phyloP scores from a whole-genome alignment of 495 filamentous ascomycete genomes.

The Xylaria telfairii region DNA sequence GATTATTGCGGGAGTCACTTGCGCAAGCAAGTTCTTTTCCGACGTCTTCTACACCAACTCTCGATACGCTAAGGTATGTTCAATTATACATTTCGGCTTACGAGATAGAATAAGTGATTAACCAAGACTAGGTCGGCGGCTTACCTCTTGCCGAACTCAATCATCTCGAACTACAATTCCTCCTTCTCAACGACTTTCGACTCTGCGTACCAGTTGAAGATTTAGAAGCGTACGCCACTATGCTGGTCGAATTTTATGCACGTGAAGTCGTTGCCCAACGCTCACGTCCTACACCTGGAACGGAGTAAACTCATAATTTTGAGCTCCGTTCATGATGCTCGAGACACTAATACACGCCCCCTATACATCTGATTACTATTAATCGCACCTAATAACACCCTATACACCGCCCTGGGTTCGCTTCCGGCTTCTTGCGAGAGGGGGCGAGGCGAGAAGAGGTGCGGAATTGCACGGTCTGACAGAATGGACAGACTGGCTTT shows the following conservation, averaged over 20 bases:
- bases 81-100: conserved; percentile 1
- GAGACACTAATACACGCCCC: conserved; percentile 11
- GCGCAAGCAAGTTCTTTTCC: conserved; percentile 99
- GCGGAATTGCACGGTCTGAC: conserved; percentile 10
- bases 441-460: conserved; percentile 3
- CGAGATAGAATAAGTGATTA: background rate
- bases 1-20: conserved; percentile 96
- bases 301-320: background rate
- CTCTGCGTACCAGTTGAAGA: conserved; percentile 94
- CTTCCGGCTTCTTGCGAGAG: background rate
- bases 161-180: conserved; percentile 95
- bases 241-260: conserved; percentile 98
- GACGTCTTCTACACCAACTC: conserved; percentile 99
- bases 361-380: conserved; percentile 14
- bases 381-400: conserved; percentile 23
- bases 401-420: background rate
- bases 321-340: background rate
- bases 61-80: conserved; percentile 92
- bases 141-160: conserved; percentile 96
- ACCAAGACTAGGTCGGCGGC: conserved; percentile 77
- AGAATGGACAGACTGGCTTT: conserved; percentile 17
- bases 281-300: conserved; percentile 32
- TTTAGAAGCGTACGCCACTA: conserved; percentile 95
- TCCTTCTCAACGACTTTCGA: conserved; percentile 95
- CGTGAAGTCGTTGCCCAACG: conserved; percentile 79